A percentile compares a stretch with the other conserved stretches of the same genome.
Evolutionary conservation across 805 yeast species (phyloP).

Genomic region (Candida tibetensis): DNA sequence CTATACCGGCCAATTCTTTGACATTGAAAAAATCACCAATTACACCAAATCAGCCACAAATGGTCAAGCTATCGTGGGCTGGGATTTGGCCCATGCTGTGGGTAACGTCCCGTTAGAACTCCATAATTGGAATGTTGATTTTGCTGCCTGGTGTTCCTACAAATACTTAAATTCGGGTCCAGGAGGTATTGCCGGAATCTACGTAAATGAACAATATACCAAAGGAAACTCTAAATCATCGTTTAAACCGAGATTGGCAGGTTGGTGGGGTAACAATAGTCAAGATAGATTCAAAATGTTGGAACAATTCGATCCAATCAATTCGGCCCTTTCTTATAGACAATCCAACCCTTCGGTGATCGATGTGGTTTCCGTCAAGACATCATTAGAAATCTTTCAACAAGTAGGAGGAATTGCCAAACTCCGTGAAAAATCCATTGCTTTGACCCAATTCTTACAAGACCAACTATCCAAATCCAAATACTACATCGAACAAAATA

Average conservation of each 20-base stretch:
- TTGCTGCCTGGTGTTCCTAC: constrained; percentile 94
- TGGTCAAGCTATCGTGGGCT: constrained; percentile 63
- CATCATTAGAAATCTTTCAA: constrained; percentile 61
- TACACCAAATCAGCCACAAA: constrained; percentile 44
- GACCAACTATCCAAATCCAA: constrained; percentile 43
- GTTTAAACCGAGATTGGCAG: constrained; percentile 72
- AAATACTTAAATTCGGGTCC: constrained; percentile 92
- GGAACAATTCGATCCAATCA: constrained; percentile 72
- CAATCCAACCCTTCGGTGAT: constrained; percentile 89
- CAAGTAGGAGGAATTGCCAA: constrained; percentile 61
- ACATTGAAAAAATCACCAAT: constrained; percentile 66
- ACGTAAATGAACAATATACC: constrained; percentile 58
- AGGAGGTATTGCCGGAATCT: constrained; percentile 87
- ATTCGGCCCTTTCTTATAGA: constrained; percentile 84
- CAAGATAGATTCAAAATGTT: constrained; percentile 73
- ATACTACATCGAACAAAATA: constrained; percentile 40
- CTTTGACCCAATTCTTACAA: constrained; percentile 58
- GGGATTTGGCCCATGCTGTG: constrained; percentile 95
- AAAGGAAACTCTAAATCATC: constrained; percentile 23
- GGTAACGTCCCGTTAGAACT: constrained; percentile 77
- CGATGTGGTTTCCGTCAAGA: constrained; percentile 70
- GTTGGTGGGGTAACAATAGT: constrained; percentile 95
- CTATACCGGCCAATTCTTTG: constrained; percentile 87
- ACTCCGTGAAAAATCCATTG: constrained; percentile 54
- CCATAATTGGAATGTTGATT: constrained; percentile 90